Evolutionary conservation across 1,284 basidiomycete genomes (phyloP), one percentile per base, ranked within the genome.

Genomic region (Trametes hirsuta): DNA sequence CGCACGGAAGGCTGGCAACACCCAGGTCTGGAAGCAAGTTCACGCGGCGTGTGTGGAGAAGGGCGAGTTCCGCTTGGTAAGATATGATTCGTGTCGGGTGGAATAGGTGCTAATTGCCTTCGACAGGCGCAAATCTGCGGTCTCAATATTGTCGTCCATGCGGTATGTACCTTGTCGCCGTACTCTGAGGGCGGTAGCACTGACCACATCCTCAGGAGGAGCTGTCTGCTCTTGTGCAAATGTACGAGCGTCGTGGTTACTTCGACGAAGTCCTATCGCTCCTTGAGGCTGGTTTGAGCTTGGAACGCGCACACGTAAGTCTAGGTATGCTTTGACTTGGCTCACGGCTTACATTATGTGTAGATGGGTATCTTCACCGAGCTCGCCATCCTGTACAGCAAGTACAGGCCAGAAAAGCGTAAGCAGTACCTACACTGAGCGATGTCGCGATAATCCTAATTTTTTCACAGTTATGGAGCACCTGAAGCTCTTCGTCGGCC

Each of bases 21-120:
- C 97, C 10, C 95, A 97, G 77, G 97, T 99, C n/a, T 99, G 97
- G 97, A 98, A 98, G 79, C 97, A 99, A 76, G 97, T 99, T 61
- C 97, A 99, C 69, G 94, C 95, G 22, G 97, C 97, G 42, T 99
- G 97, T 79, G 88, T 99, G 57, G 95, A 97, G 81, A 98, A 98
- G 81, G 81, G 86, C 65, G 97, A 99, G 75, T 99, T 98, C 86
- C 92, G 95, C 67, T 77, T 98, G 71, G 86, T 86, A 4, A 40
- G 60, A 44, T 9, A 39, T 36, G n/a, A 18, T 10, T 37, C 36
- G 44, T 21, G 24, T 58, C 25, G 36, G 52, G 53, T n/a, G 11
- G 40, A 65, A 41, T 15, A 11, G 70, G 40, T 50, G 8, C 54
- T 42, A 4, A 22, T n/a, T 4, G 25, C 44, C 36, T 8, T 48